Base-by-base conservation (phyloP, 2,329 filamentous ascomycete species). In the Calonectria hawksworthii region DNA sequence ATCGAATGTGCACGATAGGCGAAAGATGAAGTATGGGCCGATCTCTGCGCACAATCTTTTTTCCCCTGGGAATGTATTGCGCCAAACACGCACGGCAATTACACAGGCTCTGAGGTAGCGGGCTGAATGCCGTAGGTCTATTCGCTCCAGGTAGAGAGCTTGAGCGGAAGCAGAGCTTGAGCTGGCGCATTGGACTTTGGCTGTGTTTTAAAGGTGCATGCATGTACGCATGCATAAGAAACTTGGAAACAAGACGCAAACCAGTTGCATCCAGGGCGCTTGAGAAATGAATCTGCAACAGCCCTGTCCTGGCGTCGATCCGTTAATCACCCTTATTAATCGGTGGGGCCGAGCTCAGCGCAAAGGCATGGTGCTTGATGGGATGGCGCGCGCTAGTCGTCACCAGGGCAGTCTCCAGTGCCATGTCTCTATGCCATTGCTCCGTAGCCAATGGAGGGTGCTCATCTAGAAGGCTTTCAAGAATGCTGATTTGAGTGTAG, bases 271-370 rank as follows among this genome's bases (percentile, higher is more conserved):
- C 18, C 38, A 14, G 10, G 34, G 10, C 23, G 13, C n/a, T 38
- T 28, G 23, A 16, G 56, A 41, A 63, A 63, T 63, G 34, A 63
- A 23, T 28, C 13, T 28, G 34, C 56, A 28, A 38, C 56, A 63
- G 14, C n/a, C 56, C 23, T 63, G 56, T 7, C 56, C 56, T 38
- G 34, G 56, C 56, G 56, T 28, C 56, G 56, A 63, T 63, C 56
- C 56, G 56, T 63, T 63, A 63, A 63, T 63, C 56, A 63, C 56
- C 56, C 56, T 41, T 63, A 63, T 63, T 63, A 41, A 28, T 21
- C 36, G 56, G 56, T 26, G 56, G 56, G 56, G 7, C 56, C 56
- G 56, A 63, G 56, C 32, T 14, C 56, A 30, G 56, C 23, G 56
- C 56, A 63, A n/a, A 41, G 56, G 16, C 56, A 26, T 34, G 34